Conservation (phyloP, 345 rosid genomes). For the Camelina neglecta region DNA sequence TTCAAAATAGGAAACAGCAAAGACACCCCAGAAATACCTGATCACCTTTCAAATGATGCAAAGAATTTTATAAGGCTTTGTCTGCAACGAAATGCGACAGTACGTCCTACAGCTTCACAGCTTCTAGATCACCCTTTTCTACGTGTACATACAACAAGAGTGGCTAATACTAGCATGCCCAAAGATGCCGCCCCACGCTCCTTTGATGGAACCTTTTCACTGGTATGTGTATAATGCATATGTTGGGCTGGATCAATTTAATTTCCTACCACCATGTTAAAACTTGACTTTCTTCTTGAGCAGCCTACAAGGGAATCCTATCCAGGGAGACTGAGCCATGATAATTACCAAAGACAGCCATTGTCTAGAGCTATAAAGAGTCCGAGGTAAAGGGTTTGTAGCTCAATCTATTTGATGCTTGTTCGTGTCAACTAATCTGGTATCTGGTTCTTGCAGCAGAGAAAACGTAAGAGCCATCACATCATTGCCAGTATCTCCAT, state of each 20-base stretch:
- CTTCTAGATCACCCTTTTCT: constrained; percentile 85
- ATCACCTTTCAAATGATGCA: constrained; percentile 85
- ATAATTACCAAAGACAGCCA: constrained; percentile 57
- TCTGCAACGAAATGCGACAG: constrained; percentile 82
- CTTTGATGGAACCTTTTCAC: constrained; percentile 74
- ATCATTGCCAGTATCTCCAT: constrained; percentile 89
- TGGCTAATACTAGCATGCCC: constrained; percentile 52
- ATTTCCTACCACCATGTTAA: constrained; percentile 1
- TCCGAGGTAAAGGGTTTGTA: constrained; percentile 56
- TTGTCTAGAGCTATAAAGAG: constrained; percentile 52
- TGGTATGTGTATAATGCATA: constrained; percentile 49
- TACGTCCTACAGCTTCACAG: constrained; percentile 80
- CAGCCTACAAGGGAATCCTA: constrained; percentile 78
- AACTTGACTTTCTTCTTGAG: constrained; percentile 36
- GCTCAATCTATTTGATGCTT: constrained; percentile 26
- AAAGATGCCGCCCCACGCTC: constrained; percentile 60
- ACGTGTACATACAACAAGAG: constrained; percentile 62
- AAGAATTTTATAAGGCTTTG: constrained; percentile 76
- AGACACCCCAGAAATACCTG: constrained; percentile 92
- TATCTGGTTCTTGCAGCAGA: constrained; percentile 51
- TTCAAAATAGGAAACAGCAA: constrained; percentile 97
- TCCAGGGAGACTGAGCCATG: constrained; percentile 60
- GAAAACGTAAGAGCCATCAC: constrained; percentile 71
- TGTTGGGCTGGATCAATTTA: constrained; percentile 23
- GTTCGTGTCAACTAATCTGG: constrained; percentile 10